phyloP scores from a whole-genome alignment of 140 eudicot species.

The Stevia rebaudiana region DNA sequence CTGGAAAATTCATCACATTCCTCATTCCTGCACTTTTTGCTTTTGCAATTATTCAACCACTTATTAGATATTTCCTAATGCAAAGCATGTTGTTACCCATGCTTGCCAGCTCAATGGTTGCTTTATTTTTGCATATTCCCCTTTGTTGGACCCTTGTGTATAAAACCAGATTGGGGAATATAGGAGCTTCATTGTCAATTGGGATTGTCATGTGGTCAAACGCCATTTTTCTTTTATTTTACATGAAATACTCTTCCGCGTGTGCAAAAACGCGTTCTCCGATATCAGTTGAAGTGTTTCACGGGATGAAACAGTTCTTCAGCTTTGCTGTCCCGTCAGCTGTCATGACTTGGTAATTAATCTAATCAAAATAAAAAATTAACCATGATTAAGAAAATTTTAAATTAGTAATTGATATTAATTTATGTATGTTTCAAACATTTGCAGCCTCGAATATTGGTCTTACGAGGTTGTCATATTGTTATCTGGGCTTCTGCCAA shows the following conservation, averaged over 20 bases:
- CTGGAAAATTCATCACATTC: slow-evolving; percentile 55
- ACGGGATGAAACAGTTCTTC: slow-evolving; percentile 65
- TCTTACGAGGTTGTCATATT: slow-evolving; percentile 65
- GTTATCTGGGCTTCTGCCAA: slow-evolving; percentile 73
- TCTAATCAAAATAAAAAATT: neutral
- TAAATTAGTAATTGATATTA: neutral
- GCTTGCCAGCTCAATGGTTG: slow-evolving; percentile 52
- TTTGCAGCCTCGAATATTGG: slow-evolving; percentile 76
- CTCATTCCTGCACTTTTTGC: slow-evolving; percentile 74
- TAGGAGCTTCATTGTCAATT: slow-evolving; percentile 75
- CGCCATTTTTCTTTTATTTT: slow-evolving; percentile 44
- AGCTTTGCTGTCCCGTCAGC: slow-evolving; percentile 87
- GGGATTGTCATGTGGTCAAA: slow-evolving; percentile 69
- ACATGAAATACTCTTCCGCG: slow-evolving; percentile 58
- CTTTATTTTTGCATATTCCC: slow-evolving; percentile 56
- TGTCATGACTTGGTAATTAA: slow-evolving; percentile 68
- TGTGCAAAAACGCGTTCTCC: slow-evolving; percentile 72
- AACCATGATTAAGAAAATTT: neutral
- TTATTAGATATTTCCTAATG: slow-evolving; percentile 69
- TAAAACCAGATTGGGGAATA: slow-evolving; percentile 47
- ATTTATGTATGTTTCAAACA: neutral
- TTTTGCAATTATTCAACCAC: slow-evolving; percentile 70
- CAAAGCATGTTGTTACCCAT: slow-evolving; percentile 72
- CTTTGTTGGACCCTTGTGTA: slow-evolving; percentile 74
- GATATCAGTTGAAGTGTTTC: slow-evolving; percentile 51